These are phyloP conservation scores for Dendrobium catenatum DNA, from an alignment of 106 monocot species.

Conservation along the genomic window DNA sequence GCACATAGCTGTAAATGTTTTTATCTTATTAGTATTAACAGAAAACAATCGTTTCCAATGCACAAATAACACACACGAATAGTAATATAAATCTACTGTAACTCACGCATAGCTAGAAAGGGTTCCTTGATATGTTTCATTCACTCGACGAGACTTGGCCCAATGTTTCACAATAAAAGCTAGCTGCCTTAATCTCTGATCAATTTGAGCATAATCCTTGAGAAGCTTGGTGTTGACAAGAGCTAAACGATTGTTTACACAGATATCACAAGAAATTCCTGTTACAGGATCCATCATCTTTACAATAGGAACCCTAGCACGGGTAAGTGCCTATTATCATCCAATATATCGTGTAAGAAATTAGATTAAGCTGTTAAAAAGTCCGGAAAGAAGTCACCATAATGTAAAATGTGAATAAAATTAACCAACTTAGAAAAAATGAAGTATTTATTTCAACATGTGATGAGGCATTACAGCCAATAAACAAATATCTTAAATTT, in stretches of 20 bases:
- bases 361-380: background rate
- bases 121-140: conserved; percentile 96
- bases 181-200: conserved; percentile 74
- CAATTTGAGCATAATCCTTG: conserved; percentile 85
- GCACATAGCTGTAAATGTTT: conserved; percentile 62
- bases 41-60: background rate
- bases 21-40: conserved; percentile 6
- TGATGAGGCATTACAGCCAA: background rate
- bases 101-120: conserved; percentile 99
- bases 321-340: conserved; percentile 67
- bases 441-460: background rate
- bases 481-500: background rate
- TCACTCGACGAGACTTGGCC: conserved; percentile 88
- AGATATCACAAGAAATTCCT: conserved; percentile 93
- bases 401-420: conserved; percentile 1
- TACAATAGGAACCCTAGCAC: conserved; percentile 95
- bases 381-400: background rate
- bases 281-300: conserved; percentile 96
- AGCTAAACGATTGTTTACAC: conserved; percentile 93
- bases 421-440: background rate
- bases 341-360: background rate
- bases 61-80: background rate
- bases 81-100: background rate
- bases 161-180: conserved; percentile 96
- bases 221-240: conserved; percentile 97